phyloP scores from a whole-genome alignment of 805 yeast genomes.

The Saccharomycopsis vini region DNA sequence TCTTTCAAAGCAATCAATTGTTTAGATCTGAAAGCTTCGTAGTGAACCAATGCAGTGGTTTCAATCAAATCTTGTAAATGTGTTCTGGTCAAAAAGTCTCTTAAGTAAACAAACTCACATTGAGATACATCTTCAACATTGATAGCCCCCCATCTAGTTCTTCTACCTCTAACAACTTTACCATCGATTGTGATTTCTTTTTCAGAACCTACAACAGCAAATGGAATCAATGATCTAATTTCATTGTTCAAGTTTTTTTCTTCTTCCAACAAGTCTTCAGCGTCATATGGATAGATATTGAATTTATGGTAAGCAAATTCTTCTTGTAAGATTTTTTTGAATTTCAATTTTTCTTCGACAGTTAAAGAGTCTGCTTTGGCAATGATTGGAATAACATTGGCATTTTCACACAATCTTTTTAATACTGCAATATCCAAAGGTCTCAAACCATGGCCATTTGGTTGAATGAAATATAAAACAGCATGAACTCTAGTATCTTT shows the following conservation, averaged over 20 bases:
- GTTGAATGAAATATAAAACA: conserved; percentile 82
- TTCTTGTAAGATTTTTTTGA: conserved; percentile 66
- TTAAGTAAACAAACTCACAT: conserved; percentile 89
- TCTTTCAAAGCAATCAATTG: conserved; percentile 92
- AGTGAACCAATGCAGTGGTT: conserved; percentile 78
- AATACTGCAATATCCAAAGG: conserved; percentile 76
- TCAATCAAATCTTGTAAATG: conserved; percentile 95
- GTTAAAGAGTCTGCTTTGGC: conserved; percentile 92
- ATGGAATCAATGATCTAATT: conserved; percentile 73
- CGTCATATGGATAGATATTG: conserved; percentile 77
- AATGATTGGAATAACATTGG: conserved; percentile 90
- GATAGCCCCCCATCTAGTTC: conserved; percentile 88
- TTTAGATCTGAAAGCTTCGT: conserved; percentile 87
- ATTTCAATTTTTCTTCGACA: conserved; percentile 67
- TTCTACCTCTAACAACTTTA: conserved; percentile 77
- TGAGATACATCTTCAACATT: conserved; percentile 91
- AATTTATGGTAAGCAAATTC: conserved; percentile 69
- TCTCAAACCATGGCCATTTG: conserved; percentile 78
- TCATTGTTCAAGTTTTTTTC: conserved; percentile 67
- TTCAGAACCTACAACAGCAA: conserved; percentile 91
- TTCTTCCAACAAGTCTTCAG: conserved; percentile 58
- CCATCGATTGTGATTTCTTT: conserved; percentile 68
- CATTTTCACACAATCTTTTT: conserved; percentile 76
- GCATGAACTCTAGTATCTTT: conserved; percentile 91
- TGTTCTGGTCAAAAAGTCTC: conserved; percentile 91